Evolutionary conservation across 2,329 filamentous ascomycete genomes (phyloP), one percentile per base, ranked within the genome.

Genomic region (Fusarium abutilonis): DNA sequence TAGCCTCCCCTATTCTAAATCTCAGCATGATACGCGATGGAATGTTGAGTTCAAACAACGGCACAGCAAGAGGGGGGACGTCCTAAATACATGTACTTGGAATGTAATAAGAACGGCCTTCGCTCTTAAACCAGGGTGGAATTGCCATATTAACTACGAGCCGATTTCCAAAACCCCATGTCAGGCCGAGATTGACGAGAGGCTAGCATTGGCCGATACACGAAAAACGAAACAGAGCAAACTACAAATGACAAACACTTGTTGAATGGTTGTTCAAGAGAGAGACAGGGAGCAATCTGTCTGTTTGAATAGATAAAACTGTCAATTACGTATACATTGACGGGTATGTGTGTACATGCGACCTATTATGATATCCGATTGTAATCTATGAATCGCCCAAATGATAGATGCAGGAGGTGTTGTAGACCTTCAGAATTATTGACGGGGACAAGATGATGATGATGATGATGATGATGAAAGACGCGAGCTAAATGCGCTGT

Each of bases 181-280:
- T 9, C 10, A 10, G 10, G 28, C 9, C 28, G 28, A 29, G 28
- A 29, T 10, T 29, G 28, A 6, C 21, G 21, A 29, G 28, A 29
- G 28, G 9, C 9, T 29, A 29, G 28, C 11, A 10, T 13, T 29
- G 28, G 28, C 28, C 10, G 28, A 10, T 29, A 7, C 9, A 29
- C 28, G 23, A 6, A 26, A 4, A 26, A 19, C 19, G 4, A 4
- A 26, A 26, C 23, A 26, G 23, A 7, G 28, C 28, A 29, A 26
- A 5, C 23, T 10, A 29, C 28, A 13, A 4, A 29, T 10, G 28
- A 29, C 7, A 29, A 29, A 13, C 28, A 29, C 28, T 29, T 10
- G 28, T 11, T 29, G 79, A 0, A 65, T 80, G 23, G 23, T 32
- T 15, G 29, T 9, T 47, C 10, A 28, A n/a, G 19, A 2, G 19